A percentile compares a stretch with the other conserved stretches of the same genome.
Conservation (phyloP, 805 yeast species). For the Isabelozyma rhagii region DNA sequence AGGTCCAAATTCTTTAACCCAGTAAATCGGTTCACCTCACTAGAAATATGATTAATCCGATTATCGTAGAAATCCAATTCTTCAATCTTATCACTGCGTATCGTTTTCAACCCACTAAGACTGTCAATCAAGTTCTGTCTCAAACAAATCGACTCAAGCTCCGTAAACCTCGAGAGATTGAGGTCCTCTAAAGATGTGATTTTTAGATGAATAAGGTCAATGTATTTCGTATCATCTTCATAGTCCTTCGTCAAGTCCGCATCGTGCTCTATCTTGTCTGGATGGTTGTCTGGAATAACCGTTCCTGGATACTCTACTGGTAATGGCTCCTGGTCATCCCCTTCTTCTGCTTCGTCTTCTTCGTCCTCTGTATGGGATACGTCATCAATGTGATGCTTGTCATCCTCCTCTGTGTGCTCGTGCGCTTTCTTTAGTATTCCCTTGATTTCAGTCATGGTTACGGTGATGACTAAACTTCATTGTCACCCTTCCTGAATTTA, state of each 20-base stretch:
- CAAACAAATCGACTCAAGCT: slow-evolving; percentile 61
- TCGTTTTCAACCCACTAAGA: slow-evolving; percentile 51
- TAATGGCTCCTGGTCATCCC: slow-evolving; percentile 25
- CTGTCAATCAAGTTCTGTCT: slow-evolving; percentile 81
- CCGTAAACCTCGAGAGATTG: slow-evolving; percentile 51
- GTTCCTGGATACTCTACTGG: slow-evolving; percentile 45
- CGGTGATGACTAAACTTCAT: slow-evolving; percentile 3
- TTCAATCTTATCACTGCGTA: slow-evolving; percentile 61
- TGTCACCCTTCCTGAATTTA: background rate
- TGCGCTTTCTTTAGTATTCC: slow-evolving; percentile 17
- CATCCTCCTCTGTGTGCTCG: slow-evolving; percentile 1
- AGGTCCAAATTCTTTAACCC: slow-evolving; percentile 67
- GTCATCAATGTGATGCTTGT: background rate
- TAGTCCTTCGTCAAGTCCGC: slow-evolving; percentile 56
- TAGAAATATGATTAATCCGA: slow-evolving; percentile 80
- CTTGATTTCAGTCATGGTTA: slow-evolving; percentile 6
- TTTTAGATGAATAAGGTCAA: slow-evolving; percentile 71
- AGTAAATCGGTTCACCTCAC: slow-evolving; percentile 57
- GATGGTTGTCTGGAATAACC: slow-evolving; percentile 40
- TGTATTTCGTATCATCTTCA: slow-evolving; percentile 54
- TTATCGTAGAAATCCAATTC: slow-evolving; percentile 92
- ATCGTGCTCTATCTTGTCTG: slow-evolving; percentile 66
- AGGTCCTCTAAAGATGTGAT: slow-evolving; percentile 62
- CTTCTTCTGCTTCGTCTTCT: slow-evolving; percentile 17
- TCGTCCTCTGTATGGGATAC: slow-evolving; percentile 12